Evolutionary conservation across 257 asterid species (phyloP).

Genomic region (Solanum raphanifolium): DNA sequence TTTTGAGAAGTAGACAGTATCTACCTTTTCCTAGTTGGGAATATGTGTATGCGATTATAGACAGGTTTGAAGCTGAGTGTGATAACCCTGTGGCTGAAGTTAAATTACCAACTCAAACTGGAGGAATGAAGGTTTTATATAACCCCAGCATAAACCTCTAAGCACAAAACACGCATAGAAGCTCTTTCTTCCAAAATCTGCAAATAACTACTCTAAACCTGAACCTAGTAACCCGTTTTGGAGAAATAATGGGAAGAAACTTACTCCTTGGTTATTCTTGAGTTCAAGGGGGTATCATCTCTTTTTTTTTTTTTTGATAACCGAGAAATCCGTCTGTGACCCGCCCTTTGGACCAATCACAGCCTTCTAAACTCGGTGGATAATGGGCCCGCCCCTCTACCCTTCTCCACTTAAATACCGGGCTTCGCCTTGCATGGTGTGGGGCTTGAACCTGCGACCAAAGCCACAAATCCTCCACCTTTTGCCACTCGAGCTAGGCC

Average conservation of each 20-base stretch:
- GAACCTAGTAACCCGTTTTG: not conserved
- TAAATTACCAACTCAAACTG: not conserved
- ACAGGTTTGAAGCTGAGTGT: not conserved
- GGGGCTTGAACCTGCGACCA: no score
- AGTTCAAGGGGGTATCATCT: not conserved
- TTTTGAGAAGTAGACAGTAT: not conserved
- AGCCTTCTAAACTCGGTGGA: no score
- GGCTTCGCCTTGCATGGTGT: no score
- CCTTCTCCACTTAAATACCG: no score
- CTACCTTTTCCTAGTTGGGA: not conserved
- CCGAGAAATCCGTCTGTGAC: no score
- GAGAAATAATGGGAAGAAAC: not conserved
- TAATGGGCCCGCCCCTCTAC: no score
- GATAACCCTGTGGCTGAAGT: not conserved
- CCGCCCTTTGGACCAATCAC: no score
- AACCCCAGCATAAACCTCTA: not conserved
- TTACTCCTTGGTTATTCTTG: not conserved
- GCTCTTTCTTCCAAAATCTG: not conserved
- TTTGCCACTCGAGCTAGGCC: no score
- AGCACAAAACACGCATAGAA: not conserved
- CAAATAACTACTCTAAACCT: not conserved
- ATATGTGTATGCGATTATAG: not conserved
- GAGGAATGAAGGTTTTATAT: not conserved
- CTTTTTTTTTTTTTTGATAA: not conserved
- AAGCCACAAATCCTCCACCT: no score